These are phyloP conservation scores for Phialophora verrucosa DNA, from an alignment of 2,329 filamentous ascomycete genomes.

Conservation along the genomic window DNA sequence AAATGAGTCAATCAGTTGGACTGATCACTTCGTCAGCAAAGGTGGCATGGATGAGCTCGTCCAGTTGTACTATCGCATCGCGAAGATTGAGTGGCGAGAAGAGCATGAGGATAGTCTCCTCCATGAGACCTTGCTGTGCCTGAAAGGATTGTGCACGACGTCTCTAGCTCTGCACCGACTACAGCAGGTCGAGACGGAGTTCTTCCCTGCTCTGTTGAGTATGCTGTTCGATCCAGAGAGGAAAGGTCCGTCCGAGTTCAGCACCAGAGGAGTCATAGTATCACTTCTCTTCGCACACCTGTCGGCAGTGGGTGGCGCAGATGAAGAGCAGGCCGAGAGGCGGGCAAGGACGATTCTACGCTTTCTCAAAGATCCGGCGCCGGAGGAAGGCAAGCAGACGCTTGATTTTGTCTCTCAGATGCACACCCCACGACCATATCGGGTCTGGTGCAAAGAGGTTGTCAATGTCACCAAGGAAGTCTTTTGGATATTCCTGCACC, in stretches of 20 bases:
- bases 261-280: slow-evolving; percentile 86
- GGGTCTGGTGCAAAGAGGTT: slow-evolving; percentile 91
- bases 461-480: slow-evolving; percentile 95
- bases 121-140: slow-evolving; percentile 87
- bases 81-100: slow-evolving; percentile 96
- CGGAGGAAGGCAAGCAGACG: slow-evolving; percentile 75
- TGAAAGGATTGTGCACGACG: slow-evolving; percentile 94
- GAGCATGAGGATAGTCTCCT: slow-evolving; percentile 93
- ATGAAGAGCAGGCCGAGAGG: slow-evolving; percentile 65
- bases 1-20: slow-evolving; percentile 96
- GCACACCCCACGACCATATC: slow-evolving; percentile 83
- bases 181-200: slow-evolving; percentile 74
- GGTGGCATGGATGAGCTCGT: slow-evolving; percentile 94
- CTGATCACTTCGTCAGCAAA: slow-evolving; percentile 85
- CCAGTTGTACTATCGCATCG: slow-evolving; percentile 82
- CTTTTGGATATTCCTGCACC: slow-evolving; percentile 98
- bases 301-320: slow-evolving; percentile 59
- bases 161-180: slow-evolving; percentile 83
- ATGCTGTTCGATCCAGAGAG: slow-evolving; percentile 98
- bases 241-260: slow-evolving; percentile 96
- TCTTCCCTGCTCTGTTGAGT: slow-evolving; percentile 83
- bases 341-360: slow-evolving; percentile 75
- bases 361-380: slow-evolving; percentile 80
- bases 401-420: slow-evolving; percentile 89
- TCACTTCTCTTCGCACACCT: slow-evolving; percentile 90